Percentiles rank a stretch among this genome's conserved stretches.
Evolutionary conservation across 805 yeast genomes (phyloP).

Genomic region (Candida nitratophila): DNA sequence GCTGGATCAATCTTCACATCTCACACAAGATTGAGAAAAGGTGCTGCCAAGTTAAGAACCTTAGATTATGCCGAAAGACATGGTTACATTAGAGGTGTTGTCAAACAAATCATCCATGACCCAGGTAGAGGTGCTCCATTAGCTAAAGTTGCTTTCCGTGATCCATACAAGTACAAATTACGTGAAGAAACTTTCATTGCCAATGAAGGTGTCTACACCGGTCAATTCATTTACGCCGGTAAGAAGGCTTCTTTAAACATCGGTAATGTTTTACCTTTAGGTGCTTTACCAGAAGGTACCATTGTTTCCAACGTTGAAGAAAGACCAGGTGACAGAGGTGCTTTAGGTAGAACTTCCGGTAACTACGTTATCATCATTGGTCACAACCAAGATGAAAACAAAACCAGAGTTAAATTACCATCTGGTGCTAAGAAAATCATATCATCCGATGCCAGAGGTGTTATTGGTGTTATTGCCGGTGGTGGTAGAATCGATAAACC

Average conservation of each 20-base stretch:
- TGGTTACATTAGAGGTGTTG: slow-evolving; percentile 99
- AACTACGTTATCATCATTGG: slow-evolving; percentile 98
- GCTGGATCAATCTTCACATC: slow-evolving; percentile 99
- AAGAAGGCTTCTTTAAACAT: slow-evolving; percentile 94
- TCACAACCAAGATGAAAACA: slow-evolving; percentile 98
- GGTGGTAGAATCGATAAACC: slow-evolving; percentile 99
- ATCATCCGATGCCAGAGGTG: slow-evolving; percentile 97
- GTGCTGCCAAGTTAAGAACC: slow-evolving; percentile 99
- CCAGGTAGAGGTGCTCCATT: slow-evolving; percentile 99
- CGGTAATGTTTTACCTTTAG: slow-evolving; percentile 96
- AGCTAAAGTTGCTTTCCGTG: slow-evolving; percentile 98
- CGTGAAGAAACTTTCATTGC: slow-evolving; percentile 99
- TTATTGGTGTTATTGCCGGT: slow-evolving; percentile 99
- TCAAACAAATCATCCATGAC: slow-evolving; percentile 97
- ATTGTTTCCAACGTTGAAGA: slow-evolving; percentile 97
- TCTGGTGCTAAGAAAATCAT: slow-evolving; percentile 98
- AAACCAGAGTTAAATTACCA: slow-evolving; percentile 98
- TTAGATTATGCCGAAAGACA: slow-evolving; percentile 99
- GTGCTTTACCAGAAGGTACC: slow-evolving; percentile 99
- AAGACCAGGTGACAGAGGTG: slow-evolving; percentile 99
- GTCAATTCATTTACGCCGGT: slow-evolving; percentile 99
- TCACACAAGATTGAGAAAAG: slow-evolving; percentile 99
- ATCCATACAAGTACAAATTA: slow-evolving; percentile 97
- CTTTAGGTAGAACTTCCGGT: slow-evolving; percentile 99
- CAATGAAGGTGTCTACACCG: slow-evolving; percentile 99